phyloP scores from a whole-genome alignment of 441 rosid genomes.

The Metrosideros polymorpha region DNA sequence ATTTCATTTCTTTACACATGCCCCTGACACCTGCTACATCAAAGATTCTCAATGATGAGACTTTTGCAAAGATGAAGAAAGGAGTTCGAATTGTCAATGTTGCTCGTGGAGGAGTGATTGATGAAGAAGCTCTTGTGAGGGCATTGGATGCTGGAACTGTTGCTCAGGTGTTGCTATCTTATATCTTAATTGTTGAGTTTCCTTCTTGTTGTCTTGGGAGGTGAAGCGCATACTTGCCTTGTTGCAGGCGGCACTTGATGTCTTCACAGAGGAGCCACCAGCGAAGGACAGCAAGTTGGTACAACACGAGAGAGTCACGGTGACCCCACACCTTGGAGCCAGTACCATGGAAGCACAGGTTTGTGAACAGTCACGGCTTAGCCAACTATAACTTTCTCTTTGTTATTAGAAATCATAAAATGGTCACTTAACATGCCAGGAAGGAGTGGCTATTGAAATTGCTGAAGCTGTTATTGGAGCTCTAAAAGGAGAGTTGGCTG shows the following conservation, averaged over 20 bases:
- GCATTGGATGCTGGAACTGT: conserved; percentile 11
- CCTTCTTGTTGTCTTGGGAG: background rate
- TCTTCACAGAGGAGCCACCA: conserved; percentile 12
- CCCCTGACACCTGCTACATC: conserved; percentile 8
- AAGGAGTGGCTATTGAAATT: conserved; percentile 16
- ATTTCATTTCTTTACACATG: conserved; percentile 13
- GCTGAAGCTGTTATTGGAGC: conserved; percentile 17
- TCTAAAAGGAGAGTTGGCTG: conserved; percentile 13
- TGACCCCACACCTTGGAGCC: conserved; percentile 18
- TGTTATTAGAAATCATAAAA: background rate
- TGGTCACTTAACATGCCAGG: background rate
- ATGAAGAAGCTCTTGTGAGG: conserved; percentile 11
- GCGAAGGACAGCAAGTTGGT: conserved; percentile 10
- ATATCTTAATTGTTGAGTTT: background rate
- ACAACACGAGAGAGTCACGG: conserved; percentile 8
- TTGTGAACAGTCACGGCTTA: background rate
- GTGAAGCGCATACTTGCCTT: background rate
- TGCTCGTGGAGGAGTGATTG: conserved; percentile 15
- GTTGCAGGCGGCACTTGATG: conserved; percentile 15
- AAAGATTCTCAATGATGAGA: conserved; percentile 9
- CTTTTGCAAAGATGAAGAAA: conserved; percentile 13
- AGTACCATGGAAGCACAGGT: conserved; percentile 18
- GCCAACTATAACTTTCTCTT: background rate
- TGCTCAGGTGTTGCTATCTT: conserved; percentile 6
- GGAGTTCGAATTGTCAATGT: conserved; percentile 12